Percentiles rank a stretch among this genome's conserved stretches.
Conservation (phyloP, 768 basidiomycete species). For the Termitomyces sp. region DNA sequence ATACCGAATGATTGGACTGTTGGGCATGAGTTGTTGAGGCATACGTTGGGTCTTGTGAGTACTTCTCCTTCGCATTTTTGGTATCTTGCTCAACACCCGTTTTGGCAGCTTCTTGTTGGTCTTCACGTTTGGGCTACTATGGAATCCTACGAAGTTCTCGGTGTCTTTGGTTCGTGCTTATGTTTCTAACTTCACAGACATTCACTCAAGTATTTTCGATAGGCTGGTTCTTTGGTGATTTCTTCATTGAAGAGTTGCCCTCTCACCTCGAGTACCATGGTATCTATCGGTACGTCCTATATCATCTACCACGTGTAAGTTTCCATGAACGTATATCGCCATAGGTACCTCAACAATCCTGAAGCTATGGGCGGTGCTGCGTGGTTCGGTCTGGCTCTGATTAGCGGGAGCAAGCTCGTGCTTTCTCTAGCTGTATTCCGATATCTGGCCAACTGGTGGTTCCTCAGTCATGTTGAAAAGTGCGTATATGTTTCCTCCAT, state of each 20-base stretch:
- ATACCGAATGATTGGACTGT: conserved; percentile 82
- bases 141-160: conserved; percentile 90
- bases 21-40: conserved; percentile 80
- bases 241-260: conserved; percentile 93
- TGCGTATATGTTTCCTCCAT: conserved; percentile 30
- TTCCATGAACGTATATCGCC: neutral
- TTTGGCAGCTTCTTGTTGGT: conserved; percentile 64
- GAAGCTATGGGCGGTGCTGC: conserved; percentile 95
- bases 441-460: conserved; percentile 93
- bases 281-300: conserved; percentile 74
- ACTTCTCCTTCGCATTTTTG: neutral
- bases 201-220: neutral
- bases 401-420: conserved; percentile 92
- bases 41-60: conserved; percentile 82
- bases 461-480: conserved; percentile 89
- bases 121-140: conserved; percentile 89
- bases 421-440: conserved; percentile 78
- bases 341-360: conserved; percentile 88
- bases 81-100: conserved; percentile 7
- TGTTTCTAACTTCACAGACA: neutral
- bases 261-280: conserved; percentile 90
- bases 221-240: conserved; percentile 99
- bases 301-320: neutral
- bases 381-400: conserved; percentile 88
- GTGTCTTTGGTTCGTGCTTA: conserved; percentile 69